Percentiles rank a stretch among this genome's conserved stretches.
These are phyloP conservation scores for Barnettozyma populi DNA, from an alignment of 805 yeast genomes.

Conservation along the genomic window DNA sequence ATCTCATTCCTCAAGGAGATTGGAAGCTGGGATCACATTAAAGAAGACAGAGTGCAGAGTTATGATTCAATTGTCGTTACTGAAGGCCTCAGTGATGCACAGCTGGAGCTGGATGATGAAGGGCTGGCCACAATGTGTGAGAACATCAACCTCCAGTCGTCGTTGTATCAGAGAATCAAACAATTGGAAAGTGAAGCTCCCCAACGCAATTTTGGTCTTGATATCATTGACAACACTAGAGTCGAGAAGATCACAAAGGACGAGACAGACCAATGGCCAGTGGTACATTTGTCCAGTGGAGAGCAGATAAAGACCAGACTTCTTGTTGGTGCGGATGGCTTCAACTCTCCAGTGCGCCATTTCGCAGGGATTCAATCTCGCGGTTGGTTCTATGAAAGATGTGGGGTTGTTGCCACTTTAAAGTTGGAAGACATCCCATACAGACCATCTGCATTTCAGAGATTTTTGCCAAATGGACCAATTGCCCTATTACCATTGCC, in stretches of 20 bases:
- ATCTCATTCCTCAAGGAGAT: constrained; percentile 58
- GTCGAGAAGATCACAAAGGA: constrained; percentile 50
- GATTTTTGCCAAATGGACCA: constrained; percentile 90
- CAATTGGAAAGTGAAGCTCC: constrained; percentile 30
- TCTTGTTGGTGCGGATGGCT: constrained; percentile 95
- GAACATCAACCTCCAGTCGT: constrained; percentile 75
- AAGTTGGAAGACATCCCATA: constrained; percentile 67
- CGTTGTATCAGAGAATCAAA: constrained; percentile 50
- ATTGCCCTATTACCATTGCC: constrained; percentile 88
- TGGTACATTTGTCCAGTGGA: constrained; percentile 64
- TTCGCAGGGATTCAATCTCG: constrained; percentile 78
- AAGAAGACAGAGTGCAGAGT: constrained; percentile 64
- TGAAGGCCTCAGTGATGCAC: constrained; percentile 71
- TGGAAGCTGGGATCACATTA: constrained; percentile 71
- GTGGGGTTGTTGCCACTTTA: constrained; percentile 91
- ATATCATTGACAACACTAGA: constrained; percentile 59
- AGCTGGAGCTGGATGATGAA: constrained; percentile 65
- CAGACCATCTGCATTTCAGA: constrained; percentile 82
- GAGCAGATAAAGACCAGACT: constrained; percentile 58
- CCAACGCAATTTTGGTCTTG: constrained; percentile 25
- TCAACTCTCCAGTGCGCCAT: constrained; percentile 83
- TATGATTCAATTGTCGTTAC: constrained; percentile 82
- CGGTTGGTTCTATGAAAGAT: constrained; percentile 87
- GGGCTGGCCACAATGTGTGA: constrained; percentile 84
- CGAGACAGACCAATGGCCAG: constrained; percentile 62